Conservation (phyloP, 2,329 filamentous ascomycete species). For the Aspergillus bombycis region DNA sequence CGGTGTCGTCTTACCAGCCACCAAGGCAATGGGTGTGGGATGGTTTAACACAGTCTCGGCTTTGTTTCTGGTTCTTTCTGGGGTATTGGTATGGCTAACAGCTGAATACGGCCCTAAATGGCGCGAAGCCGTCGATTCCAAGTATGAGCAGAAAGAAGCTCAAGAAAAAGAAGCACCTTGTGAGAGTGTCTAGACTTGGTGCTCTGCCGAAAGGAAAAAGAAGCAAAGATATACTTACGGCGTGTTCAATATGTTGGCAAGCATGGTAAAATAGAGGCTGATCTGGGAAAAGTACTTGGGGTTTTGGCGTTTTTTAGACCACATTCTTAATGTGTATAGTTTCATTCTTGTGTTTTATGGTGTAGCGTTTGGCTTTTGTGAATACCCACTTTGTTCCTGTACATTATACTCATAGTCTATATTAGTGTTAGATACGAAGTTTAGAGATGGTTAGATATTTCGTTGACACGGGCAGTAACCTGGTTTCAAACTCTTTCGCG, state of each 20-base stretch:
- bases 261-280: background rate
- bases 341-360: background rate
- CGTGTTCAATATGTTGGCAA: background rate
- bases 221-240: background rate
- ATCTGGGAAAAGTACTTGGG: background rate
- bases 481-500: background rate
- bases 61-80: slow-evolving; percentile 55
- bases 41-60: slow-evolving; percentile 77
- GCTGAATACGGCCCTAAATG: slow-evolving; percentile 55
- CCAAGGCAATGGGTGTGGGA: slow-evolving; percentile 75
- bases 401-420: background rate
- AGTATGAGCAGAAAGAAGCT: slow-evolving; percentile 39
- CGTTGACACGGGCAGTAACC: background rate
- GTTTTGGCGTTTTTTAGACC: background rate
- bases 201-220: background rate
- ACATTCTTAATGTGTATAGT: background rate
- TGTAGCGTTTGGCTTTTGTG: background rate
- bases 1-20: slow-evolving; percentile 72
- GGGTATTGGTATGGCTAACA: slow-evolving; percentile 52
- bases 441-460: background rate
- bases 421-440: background rate
- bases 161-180: slow-evolving; percentile 18
- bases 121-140: slow-evolving; percentile 58
- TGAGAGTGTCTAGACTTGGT: slow-evolving; percentile 10
- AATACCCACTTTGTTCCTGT: background rate